These are phyloP conservation scores for Furcasterigmium sp. DNA, from an alignment of 2,329 filamentous ascomycete genomes.

Conservation along the genomic window DNA sequence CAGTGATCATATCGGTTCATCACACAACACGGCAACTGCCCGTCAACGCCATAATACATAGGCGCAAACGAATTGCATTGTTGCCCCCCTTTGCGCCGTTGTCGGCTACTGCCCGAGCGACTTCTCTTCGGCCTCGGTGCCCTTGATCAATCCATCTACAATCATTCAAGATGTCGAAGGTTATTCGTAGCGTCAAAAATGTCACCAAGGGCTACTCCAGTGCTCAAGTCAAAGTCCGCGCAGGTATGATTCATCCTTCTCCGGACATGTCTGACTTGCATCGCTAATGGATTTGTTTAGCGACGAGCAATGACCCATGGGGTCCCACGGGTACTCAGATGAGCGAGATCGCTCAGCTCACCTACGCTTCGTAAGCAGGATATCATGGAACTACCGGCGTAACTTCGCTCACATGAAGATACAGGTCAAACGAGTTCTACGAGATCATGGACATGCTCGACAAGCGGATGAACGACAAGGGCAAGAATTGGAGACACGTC, in stretches of 20 bases:
- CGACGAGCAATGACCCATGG: constrained; percentile 98
- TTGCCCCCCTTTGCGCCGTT: too few species aligned
- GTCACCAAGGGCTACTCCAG: constrained; percentile 98
- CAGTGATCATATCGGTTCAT: too few species aligned
- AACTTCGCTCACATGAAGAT: constrained; percentile 1
- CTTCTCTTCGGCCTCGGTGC: too few species aligned
- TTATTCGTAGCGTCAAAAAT: constrained; percentile 97
- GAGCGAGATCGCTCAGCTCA: constrained; percentile 97
- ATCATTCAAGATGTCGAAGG: constrained; percentile 77
- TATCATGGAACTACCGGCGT: not conserved
- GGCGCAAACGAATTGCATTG: too few species aligned
- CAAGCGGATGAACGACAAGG: constrained; percentile 97
- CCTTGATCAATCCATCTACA: too few species aligned
- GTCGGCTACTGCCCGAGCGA: too few species aligned
- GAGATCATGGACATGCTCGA: constrained; percentile 99
- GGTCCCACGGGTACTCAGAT: constrained; percentile 96
- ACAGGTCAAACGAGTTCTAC: constrained; percentile 91
- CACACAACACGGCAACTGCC: too few species aligned
- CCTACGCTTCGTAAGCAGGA: constrained; percentile 81
- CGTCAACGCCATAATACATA: too few species aligned
- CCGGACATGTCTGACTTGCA: not conserved
- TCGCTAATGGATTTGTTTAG: too few species aligned
- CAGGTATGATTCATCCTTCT: constrained; percentile 58
- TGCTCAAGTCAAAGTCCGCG: constrained; percentile 96
- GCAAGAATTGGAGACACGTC: constrained; percentile 99